Percentiles rank a stretch among this genome's conserved stretches.
phyloP scores from a whole-genome alignment of 352 stramenopile genomes.

The Thraustochytrium sp. region DNA sequence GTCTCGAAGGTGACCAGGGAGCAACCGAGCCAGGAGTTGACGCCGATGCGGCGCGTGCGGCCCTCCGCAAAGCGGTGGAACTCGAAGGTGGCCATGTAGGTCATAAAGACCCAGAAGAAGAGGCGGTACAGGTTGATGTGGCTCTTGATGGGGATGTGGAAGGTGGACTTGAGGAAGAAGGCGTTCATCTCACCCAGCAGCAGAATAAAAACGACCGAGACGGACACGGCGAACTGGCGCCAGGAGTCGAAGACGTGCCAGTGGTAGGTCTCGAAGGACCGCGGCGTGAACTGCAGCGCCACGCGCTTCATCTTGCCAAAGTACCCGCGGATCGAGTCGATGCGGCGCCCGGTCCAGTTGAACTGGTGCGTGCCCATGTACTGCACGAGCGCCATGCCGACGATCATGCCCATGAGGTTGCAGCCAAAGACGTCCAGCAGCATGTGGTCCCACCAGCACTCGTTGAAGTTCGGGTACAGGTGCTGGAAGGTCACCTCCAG shows the following conservation, averaged over 20 bases:
- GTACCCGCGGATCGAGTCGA: constrained; percentile 63
- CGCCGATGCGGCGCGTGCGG: not conserved
- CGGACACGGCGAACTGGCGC: constrained; percentile 71
- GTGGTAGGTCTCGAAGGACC: constrained; percentile 75
- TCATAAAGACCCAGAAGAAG: constrained; percentile 41
- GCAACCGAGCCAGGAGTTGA: constrained; percentile 14
- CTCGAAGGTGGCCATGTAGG: constrained; percentile 40
- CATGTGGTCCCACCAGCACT: constrained; percentile 89
- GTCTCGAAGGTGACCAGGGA: constrained; percentile 24
- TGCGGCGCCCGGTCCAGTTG: constrained; percentile 76
- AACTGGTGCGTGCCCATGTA: constrained; percentile 76
- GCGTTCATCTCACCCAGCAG: constrained; percentile 82
- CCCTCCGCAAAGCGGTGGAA: constrained; percentile 30
- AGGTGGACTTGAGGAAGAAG: constrained; percentile 70
- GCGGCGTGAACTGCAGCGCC: constrained; percentile 74
- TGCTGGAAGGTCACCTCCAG: constrained; percentile 78
- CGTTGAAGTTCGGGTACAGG: constrained; percentile 82
- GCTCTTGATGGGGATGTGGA: constrained; percentile 42
- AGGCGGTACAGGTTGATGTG: constrained; percentile 44
- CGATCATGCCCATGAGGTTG: constrained; percentile 75
- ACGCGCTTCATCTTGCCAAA: constrained; percentile 69
- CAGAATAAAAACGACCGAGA: constrained; percentile 67
- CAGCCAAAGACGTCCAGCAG: constrained; percentile 81
- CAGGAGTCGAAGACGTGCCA: constrained; percentile 85
- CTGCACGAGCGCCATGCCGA: constrained; percentile 52